Conservation (phyloP, 2,329 filamentous ascomycete species). For the Trichoderma afroharzianum region DNA sequence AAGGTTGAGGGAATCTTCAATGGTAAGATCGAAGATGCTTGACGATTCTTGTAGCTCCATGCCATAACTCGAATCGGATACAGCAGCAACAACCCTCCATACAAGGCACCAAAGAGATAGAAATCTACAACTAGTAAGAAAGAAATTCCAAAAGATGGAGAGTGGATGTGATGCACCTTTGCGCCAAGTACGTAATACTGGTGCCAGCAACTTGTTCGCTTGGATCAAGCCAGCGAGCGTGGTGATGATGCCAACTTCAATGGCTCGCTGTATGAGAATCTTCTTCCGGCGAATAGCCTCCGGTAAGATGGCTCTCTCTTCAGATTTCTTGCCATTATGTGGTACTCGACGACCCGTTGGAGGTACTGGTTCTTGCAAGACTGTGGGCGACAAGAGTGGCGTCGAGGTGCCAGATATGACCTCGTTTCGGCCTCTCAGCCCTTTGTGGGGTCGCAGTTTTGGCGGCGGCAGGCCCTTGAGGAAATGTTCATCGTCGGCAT, state of each 20-base stretch:
- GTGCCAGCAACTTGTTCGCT: constrained; percentile 44
- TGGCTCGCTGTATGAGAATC: constrained; percentile 49
- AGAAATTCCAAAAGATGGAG: background rate
- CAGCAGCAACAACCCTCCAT: constrained; percentile 40
- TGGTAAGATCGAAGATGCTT: constrained; percentile 37
- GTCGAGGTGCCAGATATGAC: constrained; percentile 52
- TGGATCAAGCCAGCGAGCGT: constrained; percentile 48
- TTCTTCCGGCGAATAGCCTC: constrained; percentile 42
- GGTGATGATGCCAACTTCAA: constrained; percentile 51
- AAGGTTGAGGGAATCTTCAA: constrained; percentile 68
- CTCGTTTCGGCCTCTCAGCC: constrained; percentile 62
- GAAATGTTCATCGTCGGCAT: constrained; percentile 91
- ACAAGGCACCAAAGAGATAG: constrained; percentile 34
- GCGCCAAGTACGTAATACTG: constrained; percentile 44
- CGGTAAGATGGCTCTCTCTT: constrained; percentile 23
- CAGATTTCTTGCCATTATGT: constrained; percentile 13
- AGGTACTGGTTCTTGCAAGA: constrained; percentile 40
- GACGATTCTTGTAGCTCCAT: constrained; percentile 44
- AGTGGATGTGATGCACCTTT: constrained; percentile 39
- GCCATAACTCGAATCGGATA: constrained; percentile 60
- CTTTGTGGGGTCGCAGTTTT: constrained; percentile 69
- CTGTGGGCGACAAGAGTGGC: constrained; percentile 49
- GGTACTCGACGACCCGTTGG: constrained; percentile 22
- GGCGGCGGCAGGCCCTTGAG: constrained; percentile 82
- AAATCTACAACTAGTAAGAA: constrained; percentile 38